Evolutionary conservation across 164 flowering plant genomes (phyloP).

Genomic region (Berberis vulgaris): DNA sequence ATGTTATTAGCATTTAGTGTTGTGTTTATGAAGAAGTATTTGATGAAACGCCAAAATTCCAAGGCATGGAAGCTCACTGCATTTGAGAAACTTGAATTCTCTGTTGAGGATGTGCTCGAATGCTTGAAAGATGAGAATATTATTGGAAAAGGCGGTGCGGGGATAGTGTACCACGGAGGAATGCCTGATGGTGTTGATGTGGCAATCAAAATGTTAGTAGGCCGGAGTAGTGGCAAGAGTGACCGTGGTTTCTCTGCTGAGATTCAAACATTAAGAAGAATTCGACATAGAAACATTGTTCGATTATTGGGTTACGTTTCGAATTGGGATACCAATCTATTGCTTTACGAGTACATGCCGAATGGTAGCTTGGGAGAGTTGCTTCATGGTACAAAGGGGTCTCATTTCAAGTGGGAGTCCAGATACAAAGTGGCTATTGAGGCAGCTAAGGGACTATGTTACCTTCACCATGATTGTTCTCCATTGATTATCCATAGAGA

Average conservation of each 20-base stretch:
- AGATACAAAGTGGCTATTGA: conserved; percentile 67
- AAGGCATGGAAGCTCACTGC: conserved; percentile 70
- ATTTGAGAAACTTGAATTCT: conserved; percentile 65
- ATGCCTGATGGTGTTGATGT: conserved; percentile 63
- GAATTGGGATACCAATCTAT: conserved; percentile 65
- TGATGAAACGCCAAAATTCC: conserved; percentile 11
- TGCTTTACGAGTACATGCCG: conserved; percentile 90
- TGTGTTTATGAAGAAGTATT: too few species aligned
- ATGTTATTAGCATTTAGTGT: conserved; percentile 1
- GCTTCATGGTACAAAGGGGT: conserved; percentile 72
- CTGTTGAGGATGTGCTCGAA: conserved; percentile 67
- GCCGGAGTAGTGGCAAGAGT: conserved; percentile 33
- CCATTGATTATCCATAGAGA: conserved; percentile 86
- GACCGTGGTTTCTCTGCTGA: conserved; percentile 90
- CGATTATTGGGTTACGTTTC: conserved; percentile 72
- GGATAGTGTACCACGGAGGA: conserved; percentile 81
- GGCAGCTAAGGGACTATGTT: conserved; percentile 82
- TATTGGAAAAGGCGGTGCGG: conserved; percentile 93
- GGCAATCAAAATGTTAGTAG: conserved; percentile 65
- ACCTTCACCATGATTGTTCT: conserved; percentile 88
- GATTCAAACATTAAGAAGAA: conserved; percentile 73
- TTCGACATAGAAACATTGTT: conserved; percentile 84
- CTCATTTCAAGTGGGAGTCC: conserved; percentile 69
- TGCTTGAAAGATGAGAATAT: conserved; percentile 84
- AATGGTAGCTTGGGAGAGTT: conserved; percentile 90